Base-by-base conservation (phyloP, 495 filamentous ascomycete genomes). In the Trichoderma asperelloides region DNA sequence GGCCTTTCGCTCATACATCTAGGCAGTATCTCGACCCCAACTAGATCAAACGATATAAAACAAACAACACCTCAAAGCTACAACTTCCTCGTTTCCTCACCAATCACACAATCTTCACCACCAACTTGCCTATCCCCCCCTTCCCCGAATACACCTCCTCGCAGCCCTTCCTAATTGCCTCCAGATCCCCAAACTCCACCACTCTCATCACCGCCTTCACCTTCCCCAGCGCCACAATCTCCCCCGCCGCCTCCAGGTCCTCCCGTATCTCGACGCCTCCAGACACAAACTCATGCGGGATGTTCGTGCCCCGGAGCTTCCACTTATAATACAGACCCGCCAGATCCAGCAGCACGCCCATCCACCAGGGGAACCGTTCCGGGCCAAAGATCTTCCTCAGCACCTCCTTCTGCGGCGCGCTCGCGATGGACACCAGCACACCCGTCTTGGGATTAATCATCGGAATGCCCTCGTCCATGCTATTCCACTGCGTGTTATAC, bases 101-200 rank as follows among this genome's bases (percentile, higher is more conserved):
- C 30, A 11, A 45, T 71, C 65, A 75, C n/a, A 67, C 69, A 68
- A 84, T 74, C 65, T 76, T 74, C 67, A 86, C 73, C 6, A 86
- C 81, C 68, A 85, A 72, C 72, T 85, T 86, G 33, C 85, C 85
- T 28, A 85, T 65, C 3, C 85, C 85, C 0, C 85, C 85, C 67
- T 83, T 85, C 3, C 77, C 79, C 25, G 75, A 76, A 27, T 74
- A 77, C 23, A 87, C 79, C 69, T 78, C 73, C 66, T 80, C 71
- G 65, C 81, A 82, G 21, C 74, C 83, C 39, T 70, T 69, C 67
- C 76, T 78, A 2, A 87, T 74, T 0, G 68, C 74, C 49, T 81
- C 73, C 2, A 85, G 68, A 72, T 87, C 81, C n/a, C 72, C 69
- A 28, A 86, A 66, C 25, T 76, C 68, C 18, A 77, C 81, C 33